phyloP scores from a whole-genome alignment of 768 basidiomycete genomes.

The Naganishia vaughanmartiniae region DNA sequence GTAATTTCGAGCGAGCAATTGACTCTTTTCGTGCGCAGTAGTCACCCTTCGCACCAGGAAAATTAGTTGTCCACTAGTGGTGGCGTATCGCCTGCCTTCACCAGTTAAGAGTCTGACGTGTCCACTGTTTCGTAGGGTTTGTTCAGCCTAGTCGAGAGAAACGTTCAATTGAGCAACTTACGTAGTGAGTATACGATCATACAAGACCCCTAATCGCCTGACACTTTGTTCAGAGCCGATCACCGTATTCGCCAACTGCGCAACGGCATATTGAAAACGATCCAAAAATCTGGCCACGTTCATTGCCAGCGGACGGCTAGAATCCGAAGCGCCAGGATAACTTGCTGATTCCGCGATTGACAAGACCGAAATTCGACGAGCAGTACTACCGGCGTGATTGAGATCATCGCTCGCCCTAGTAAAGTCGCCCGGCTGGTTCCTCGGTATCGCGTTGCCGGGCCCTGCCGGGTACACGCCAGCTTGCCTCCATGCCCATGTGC shows the following conservation, averaged over 20 bases:
- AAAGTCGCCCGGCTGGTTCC: background rate
- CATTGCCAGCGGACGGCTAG: constrained; percentile 13
- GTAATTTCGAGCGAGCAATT: constrained; percentile 46
- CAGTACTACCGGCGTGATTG: background rate
- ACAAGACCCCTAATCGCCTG: constrained; percentile 48
- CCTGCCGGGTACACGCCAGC: constrained; percentile 29
- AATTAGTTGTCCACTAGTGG: constrained; percentile 52
- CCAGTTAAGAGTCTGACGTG: constrained; percentile 29
- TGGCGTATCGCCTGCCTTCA: constrained; percentile 35
- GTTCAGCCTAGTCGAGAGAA: background rate
- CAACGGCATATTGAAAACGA: constrained; percentile 42
- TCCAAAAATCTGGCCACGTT: constrained; percentile 49
- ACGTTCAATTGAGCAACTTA: constrained; percentile 30
- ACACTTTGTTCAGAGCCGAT: constrained; percentile 44
- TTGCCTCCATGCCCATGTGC: constrained; percentile 51
- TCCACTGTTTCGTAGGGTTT: background rate
- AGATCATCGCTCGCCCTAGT: constrained; percentile 1
- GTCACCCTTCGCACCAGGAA: constrained; percentile 48
- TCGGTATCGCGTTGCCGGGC: constrained; percentile 3
- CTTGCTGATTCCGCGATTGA: constrained; percentile 36
- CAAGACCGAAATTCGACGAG: constrained; percentile 30
- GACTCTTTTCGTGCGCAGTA: constrained; percentile 41
- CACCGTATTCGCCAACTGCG: constrained; percentile 41
- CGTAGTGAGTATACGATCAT: constrained; percentile 53
- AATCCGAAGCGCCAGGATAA: constrained; percentile 6